These are phyloP conservation scores for Mucor saturninus DNA, from an alignment of 371 early-diverging fungal genomes.

Conservation along the genomic window DNA sequence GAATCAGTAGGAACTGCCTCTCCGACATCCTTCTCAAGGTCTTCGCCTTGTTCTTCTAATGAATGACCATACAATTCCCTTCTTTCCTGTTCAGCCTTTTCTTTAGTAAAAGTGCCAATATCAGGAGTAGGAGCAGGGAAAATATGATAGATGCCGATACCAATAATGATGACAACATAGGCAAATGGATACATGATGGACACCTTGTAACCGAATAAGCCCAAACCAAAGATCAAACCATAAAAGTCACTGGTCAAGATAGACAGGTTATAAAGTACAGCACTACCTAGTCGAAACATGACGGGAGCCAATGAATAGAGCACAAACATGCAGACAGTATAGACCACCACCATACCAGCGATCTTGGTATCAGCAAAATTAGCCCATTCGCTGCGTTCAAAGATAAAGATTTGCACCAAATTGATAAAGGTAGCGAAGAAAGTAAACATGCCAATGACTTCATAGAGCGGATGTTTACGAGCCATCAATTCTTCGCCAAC, in stretches of 20 bases:
- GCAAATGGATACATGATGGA: conserved; percentile 67
- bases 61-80: conserved; percentile 12
- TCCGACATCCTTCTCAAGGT: background rate
- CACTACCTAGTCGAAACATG: conserved; percentile 66
- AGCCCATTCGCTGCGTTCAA: conserved; percentile 60
- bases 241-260: conserved; percentile 78
- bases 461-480: conserved; percentile 67
- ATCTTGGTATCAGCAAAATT: conserved; percentile 27
- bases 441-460: conserved; percentile 73
- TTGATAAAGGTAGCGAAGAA: conserved; percentile 73
- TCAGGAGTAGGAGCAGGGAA: conserved; percentile 46
- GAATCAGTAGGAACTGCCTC: no score
- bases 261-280: conserved; percentile 76
- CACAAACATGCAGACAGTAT: conserved; percentile 65
- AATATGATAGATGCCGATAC: conserved; percentile 65
- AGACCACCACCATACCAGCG: conserved; percentile 59
- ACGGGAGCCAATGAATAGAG: conserved; percentile 72
- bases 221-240: conserved; percentile 67
- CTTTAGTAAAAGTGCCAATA: conserved; percentile 24
- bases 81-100: conserved; percentile 23
- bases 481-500: conserved; percentile 70
- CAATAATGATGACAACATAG: conserved; percentile 60
- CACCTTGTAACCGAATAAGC: conserved; percentile 61
- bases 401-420: conserved; percentile 62
- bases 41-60: background rate